Evolutionary conservation across 129 eudicot genomes (phyloP).

Genomic region (Daucus carota): DH1_v3.0 NC_030386.2:3641501-3642000

Average conservation of each 20-base stretch:
- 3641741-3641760: slow-evolving; percentile 55
- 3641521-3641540: slow-evolving; percentile 89
- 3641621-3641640: slow-evolving; percentile 78
- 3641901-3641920: slow-evolving; percentile 89
- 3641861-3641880: slow-evolving; percentile 74
- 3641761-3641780: slow-evolving; percentile 91
- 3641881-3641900: slow-evolving; percentile 92
- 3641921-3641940: slow-evolving; percentile 78
- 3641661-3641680: slow-evolving; percentile 59
- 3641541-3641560: slow-evolving; percentile 81
- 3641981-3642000: slow-evolving; percentile 33
- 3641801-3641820: slow-evolving; percentile 86
- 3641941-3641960: slow-evolving; percentile 55
- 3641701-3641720: slow-evolving; percentile 58
- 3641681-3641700: slow-evolving; percentile 62
- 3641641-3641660: slow-evolving; percentile 69
- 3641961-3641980: slow-evolving; percentile 24
- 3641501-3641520: slow-evolving; percentile 94
- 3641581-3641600: slow-evolving; percentile 88
- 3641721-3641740: slow-evolving; percentile 75
- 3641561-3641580: slow-evolving; percentile 89
- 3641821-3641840: slow-evolving; percentile 55
- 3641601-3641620: slow-evolving; percentile 95
- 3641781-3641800: slow-evolving; percentile 81
- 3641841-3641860: slow-evolving; percentile 66